A percentile compares a stretch with the other conserved stretches of the same genome.
These are phyloP conservation scores for Cruciata laevipes DNA, from an alignment of 257 asterid species.

Conservation along the genomic window DNA sequence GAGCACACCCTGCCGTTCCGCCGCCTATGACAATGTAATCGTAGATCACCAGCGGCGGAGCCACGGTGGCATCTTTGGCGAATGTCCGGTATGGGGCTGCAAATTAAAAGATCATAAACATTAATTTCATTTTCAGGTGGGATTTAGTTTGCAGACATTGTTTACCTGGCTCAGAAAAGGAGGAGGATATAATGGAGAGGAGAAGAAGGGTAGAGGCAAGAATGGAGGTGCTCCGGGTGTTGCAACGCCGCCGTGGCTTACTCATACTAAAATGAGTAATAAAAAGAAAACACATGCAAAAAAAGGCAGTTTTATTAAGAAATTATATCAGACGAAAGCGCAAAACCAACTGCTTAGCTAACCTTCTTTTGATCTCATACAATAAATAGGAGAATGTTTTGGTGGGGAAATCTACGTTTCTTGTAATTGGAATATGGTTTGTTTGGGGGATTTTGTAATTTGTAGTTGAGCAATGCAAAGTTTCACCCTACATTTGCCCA, in stretches of 20 bases:
- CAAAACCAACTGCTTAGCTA: slow-evolving; percentile 16
- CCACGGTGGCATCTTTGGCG: slow-evolving; percentile 50
- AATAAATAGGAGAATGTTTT: no score
- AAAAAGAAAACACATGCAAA: background rate
- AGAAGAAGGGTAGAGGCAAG: slow-evolving; percentile 11
- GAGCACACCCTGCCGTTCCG: slow-evolving; percentile 75
- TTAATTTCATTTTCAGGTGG: background rate
- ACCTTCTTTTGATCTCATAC: slow-evolving; percentile 1
- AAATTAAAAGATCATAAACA: background rate
- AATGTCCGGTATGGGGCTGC: slow-evolving; percentile 60
- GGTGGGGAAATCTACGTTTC: slow-evolving; percentile 3
- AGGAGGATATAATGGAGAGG: slow-evolving; percentile 28
- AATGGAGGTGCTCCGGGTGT: slow-evolving; percentile 8
- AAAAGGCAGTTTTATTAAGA: background rate
- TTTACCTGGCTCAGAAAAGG: slow-evolving; percentile 48
- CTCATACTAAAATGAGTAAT: slow-evolving; percentile 3
- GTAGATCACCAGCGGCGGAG: slow-evolving; percentile 33
- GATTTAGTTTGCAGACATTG: background rate
- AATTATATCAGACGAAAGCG: background rate
- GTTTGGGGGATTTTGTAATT: background rate
- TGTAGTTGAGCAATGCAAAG: background rate
- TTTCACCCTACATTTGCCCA: background rate
- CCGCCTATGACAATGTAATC: slow-evolving; percentile 80
- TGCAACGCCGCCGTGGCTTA: background rate
- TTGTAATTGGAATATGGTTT: background rate